These are phyloP conservation scores for Trametes polyzona DNA, from an alignment of 1,284 basidiomycete genomes.

Conservation along the genomic window DNA sequence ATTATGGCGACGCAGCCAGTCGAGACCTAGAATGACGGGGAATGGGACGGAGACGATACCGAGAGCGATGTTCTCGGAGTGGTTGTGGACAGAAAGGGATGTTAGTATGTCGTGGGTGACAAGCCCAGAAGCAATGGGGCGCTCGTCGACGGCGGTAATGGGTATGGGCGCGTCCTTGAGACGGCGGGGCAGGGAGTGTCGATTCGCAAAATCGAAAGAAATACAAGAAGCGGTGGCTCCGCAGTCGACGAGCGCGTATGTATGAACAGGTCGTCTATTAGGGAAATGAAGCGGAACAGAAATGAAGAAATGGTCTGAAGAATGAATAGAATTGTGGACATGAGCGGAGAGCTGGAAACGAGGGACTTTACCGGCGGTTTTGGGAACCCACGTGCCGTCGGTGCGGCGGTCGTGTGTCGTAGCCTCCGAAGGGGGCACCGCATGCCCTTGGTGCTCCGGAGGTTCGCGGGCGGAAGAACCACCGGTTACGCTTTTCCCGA, in stretches of 20 bases:
- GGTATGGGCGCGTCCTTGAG: slow-evolving; percentile 35
- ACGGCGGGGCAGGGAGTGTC: slow-evolving; percentile 35
- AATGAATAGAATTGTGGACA: slow-evolving; percentile 6
- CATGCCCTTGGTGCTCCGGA: slow-evolving; percentile 20
- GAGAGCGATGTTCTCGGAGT: slow-evolving; percentile 26
- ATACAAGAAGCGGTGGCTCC: slow-evolving; percentile 42
- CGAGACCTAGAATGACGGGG: slow-evolving; percentile 21
- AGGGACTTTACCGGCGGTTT: slow-evolving; percentile 2
- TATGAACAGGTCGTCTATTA: slow-evolving; percentile 30
- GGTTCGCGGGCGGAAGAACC: slow-evolving; percentile 25
- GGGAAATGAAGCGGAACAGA: slow-evolving; percentile 37
- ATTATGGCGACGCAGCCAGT: slow-evolving; percentile 32
- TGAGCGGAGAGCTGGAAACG: slow-evolving; percentile 17
- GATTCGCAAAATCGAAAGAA: slow-evolving; percentile 35
- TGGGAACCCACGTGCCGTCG: slow-evolving; percentile 3
- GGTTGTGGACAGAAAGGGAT: slow-evolving; percentile 24
- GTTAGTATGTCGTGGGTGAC: slow-evolving; percentile 40
- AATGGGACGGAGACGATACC: slow-evolving; percentile 28
- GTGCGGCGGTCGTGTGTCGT: slow-evolving; percentile 20
- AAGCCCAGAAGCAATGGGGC: slow-evolving; percentile 37
- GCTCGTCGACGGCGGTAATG: slow-evolving; percentile 39
- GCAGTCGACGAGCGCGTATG: slow-evolving; percentile 40
- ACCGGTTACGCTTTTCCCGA: slow-evolving; percentile 40
- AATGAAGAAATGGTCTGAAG: slow-evolving; percentile 41
- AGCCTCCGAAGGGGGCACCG: slow-evolving; percentile 1